phyloP scores from a whole-genome alignment of 805 yeast species.

The Wickerhamomyces ciferrii region DNA sequence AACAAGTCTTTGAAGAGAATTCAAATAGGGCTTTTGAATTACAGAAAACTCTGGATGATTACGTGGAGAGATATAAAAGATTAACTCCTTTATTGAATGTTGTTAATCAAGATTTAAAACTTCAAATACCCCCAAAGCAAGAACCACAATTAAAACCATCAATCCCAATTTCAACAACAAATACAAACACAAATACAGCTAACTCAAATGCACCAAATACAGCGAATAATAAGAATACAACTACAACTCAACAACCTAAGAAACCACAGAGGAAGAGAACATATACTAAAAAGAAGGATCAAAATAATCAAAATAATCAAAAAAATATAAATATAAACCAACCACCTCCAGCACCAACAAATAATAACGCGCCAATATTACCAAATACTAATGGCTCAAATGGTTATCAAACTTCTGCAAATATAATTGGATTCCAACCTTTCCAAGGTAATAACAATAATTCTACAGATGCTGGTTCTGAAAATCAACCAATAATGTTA shows the following conservation, averaged over 20 bases:
- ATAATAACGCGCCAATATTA: neutral
- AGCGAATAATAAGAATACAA: neutral
- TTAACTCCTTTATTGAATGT: conserved; percentile 41
- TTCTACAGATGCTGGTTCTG: conserved; percentile 12
- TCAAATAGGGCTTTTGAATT: conserved; percentile 27
- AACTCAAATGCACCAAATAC: neutral
- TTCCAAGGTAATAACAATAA: neutral
- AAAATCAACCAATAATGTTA: conserved; percentile 18
- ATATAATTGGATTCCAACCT: neutral
- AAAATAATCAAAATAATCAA: conserved; percentile 22
- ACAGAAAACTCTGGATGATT: conserved; percentile 36
- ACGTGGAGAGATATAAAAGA: conserved; percentile 39
- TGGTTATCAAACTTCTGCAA: neutral
- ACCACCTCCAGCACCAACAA: neutral
- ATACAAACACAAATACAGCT: neutral
- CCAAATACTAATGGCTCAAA: neutral
- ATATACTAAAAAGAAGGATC: conserved; percentile 14
- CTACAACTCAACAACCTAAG: conserved; percentile 5
- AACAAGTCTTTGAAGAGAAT: conserved; percentile 24
- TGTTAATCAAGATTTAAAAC: conserved; percentile 42
- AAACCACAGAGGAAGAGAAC: conserved; percentile 15
- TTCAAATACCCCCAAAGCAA: conserved; percentile 54
- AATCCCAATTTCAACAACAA: conserved; percentile 1
- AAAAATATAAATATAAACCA: conserved; percentile 13
- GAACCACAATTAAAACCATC: conserved; percentile 63